These are phyloP conservation scores for Xylaria palmicola DNA, from an alignment of 495 filamentous ascomycete genomes.

Conservation along the genomic window DNA sequence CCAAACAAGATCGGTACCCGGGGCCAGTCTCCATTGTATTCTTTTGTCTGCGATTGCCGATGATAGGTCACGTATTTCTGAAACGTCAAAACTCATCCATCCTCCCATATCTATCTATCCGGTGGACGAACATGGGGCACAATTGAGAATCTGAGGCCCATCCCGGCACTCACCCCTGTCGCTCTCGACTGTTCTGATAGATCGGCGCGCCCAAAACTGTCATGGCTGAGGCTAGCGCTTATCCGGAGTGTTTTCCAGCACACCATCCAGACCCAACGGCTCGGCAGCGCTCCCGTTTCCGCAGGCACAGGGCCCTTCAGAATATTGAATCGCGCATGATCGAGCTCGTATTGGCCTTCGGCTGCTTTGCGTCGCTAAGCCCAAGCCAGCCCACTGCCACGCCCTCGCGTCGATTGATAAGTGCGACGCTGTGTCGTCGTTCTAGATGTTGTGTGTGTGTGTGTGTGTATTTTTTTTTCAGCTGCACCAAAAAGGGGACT, in stretches of 20 bases:
- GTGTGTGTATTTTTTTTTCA: neutral
- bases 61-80: too few relatives aligned
- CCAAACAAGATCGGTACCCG: too few relatives aligned
- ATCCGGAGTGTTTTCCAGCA: neutral
- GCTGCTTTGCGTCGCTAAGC: too few relatives aligned
- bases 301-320: neutral
- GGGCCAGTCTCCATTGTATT: too few relatives aligned
- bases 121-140: neutral
- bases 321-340: neutral
- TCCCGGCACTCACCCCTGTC: too few relatives aligned
- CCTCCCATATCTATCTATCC: neutral
- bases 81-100: too few relatives aligned
- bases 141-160: neutral
- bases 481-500: neutral
- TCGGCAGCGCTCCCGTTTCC: constrained; percentile 4
- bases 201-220: neutral
- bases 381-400: neutral
- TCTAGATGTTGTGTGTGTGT: neutral
- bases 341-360: neutral
- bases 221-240: neutral
- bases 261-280: neutral
- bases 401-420: neutral
- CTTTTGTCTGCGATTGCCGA: too few relatives aligned
- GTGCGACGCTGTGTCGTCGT: neutral
- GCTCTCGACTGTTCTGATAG: too few relatives aligned